Base-by-base conservation (phyloP, 352 stramenopile species). In the Pythium rishiriense region DNA sequence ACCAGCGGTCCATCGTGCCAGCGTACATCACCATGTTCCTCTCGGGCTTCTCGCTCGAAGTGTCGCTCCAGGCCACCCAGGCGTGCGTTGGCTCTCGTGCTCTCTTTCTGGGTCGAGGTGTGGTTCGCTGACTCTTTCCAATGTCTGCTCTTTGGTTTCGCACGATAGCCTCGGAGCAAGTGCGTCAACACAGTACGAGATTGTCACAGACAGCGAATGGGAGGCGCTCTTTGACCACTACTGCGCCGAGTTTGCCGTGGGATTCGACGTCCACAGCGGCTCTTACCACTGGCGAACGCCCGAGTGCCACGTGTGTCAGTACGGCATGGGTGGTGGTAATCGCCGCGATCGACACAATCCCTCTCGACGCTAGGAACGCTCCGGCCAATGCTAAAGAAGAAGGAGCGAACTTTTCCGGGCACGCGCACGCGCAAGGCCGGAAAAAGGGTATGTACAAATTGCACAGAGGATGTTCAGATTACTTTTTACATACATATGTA, bases 1-100 rank as follows among this genome's bases (percentile, higher is more conserved):
- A 96, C 66, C 80, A 90, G 52, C 78, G 79, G 19, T 85, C 85
- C 11, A 87, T 96, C 46, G 78, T 94, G 45, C 87, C 87, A 42
- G 74, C 83, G 12, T 91, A 93, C 58, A 88, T 96, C 52, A 93
- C 82, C 28, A 90, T 96, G 73, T 96, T 96, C 68, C 70, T 96
- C 58, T 89, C 79, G 0, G 87, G 85, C 5, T 94, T 89, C 54
- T 87, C 83, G 22, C 75, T 94, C 26, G 83, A 94, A 45, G 72
- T 91, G 43, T 90, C 83, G 35, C 76, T 92, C 47, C 82, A 87
- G 39, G 78, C 79, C 15, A 90, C 81, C 0, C 85, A 95, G 72
- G 79, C 66, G 82, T 84, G 48, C 6, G 49, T 66, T 22, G 26
- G 60, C 14, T 29, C 7, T 12, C 12, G 17, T 55, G 11, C n/a